phyloP scores from a whole-genome alignment of 768 basidiomycete species.

The Tylopilus felleus region DNA sequence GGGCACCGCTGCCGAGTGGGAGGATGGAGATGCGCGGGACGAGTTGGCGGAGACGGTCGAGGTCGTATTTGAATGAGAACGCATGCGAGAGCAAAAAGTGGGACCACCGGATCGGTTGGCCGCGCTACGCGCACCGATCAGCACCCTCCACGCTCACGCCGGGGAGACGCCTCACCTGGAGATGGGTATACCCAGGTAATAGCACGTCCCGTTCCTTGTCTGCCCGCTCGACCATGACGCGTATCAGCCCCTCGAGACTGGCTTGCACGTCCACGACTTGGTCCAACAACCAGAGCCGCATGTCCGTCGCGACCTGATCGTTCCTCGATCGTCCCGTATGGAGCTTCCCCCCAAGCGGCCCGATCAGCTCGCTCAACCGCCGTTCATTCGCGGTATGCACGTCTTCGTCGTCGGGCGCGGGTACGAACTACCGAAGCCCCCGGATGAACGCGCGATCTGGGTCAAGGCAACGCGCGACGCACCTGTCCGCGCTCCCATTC shows the following conservation, averaged over 20 bases:
- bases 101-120: conserved; percentile 98
- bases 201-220: conserved; percentile 90
- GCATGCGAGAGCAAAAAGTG: conserved; percentile 95
- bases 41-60: conserved; percentile 79
- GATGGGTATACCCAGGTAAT: conserved; percentile 95
- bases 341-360: conserved; percentile 88
- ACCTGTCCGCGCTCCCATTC: conserved; percentile 87
- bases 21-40: conserved; percentile 89
- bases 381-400: conserved; percentile 99
- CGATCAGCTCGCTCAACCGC: conserved; percentile 88
- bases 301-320: conserved; percentile 98
- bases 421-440: conserved; percentile 52
- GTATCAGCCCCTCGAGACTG: conserved; percentile 72
- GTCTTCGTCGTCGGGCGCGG: conserved; percentile 90
- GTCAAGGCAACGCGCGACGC: no score
- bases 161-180: conserved; percentile 59
- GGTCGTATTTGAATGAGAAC: conserved; percentile 87
- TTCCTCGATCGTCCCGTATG: conserved; percentile 97
- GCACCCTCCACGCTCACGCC: not conserved
- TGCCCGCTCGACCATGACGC: conserved; percentile 88
- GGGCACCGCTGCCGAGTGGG: conserved; percentile 89
- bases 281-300: conserved; percentile 92
- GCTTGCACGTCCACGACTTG: conserved; percentile 66
- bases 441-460: not conserved
- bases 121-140: conserved; percentile 56